phyloP scores from a whole-genome alignment of 495 filamentous ascomycete genomes.

The Haplographium delicatum region DNA sequence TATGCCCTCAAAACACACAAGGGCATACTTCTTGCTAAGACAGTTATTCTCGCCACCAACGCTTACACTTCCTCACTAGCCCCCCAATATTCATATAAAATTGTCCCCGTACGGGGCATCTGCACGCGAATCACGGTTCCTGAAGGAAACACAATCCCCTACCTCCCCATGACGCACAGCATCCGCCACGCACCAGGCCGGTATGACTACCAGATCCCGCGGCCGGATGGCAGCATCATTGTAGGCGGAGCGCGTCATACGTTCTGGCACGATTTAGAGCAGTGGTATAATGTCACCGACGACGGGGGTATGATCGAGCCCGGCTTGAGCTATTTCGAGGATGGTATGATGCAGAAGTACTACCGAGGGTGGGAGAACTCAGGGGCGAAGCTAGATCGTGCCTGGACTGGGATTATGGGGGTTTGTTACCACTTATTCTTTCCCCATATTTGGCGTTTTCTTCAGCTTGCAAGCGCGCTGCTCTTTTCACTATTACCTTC shows the following conservation, averaged over 20 bases:
- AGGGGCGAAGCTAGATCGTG: conserved; percentile 47
- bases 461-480: no score
- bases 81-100: conserved; percentile 27
- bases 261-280: conserved; percentile 28
- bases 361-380: conserved; percentile 50
- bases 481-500: no score
- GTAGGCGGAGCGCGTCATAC: conserved; percentile 43
- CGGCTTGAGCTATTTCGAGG: conserved; percentile 46
- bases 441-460: no score
- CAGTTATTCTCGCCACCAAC: conserved; percentile 66
- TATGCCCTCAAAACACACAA: conserved; percentile 48
- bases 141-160: background rate
- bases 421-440: no score
- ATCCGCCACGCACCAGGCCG: background rate
- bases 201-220: conserved; percentile 45
- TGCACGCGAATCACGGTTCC: conserved; percentile 10
- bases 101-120: conserved; percentile 13
- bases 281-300: conserved; percentile 47
- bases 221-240: conserved; percentile 46
- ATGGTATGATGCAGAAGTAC: conserved; percentile 38
- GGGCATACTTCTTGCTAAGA: conserved; percentile 46
- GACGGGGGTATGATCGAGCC: conserved; percentile 53
- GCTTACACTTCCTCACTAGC: conserved; percentile 60
- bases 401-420: conserved; percentile 61
- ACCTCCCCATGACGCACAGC: conserved; percentile 5